Evolutionary conservation across 192 early-diverging fungal genomes (phyloP).

Genomic region (Helicostylum pulchrum): DNA sequence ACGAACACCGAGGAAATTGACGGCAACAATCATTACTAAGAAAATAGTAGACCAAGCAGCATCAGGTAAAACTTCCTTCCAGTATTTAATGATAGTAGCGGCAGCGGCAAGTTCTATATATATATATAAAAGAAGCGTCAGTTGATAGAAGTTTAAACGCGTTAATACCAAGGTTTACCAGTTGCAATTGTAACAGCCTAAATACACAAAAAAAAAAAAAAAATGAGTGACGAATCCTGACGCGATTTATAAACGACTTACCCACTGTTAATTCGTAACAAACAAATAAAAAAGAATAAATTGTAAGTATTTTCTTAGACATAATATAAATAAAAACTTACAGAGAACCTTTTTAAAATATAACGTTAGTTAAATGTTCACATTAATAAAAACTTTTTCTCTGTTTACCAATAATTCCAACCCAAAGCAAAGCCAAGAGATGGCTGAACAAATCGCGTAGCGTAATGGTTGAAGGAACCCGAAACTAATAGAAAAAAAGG

Average conservation of each 20-base stretch:
- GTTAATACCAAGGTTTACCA: constrained; percentile 8
- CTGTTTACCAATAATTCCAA: constrained; percentile 62
- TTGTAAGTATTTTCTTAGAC: constrained; percentile 33
- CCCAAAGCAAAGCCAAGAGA: constrained; percentile 67
- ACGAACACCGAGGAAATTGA: constrained; percentile 65
- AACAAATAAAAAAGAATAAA: constrained; percentile 41
- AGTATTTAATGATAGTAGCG: constrained; percentile 79
- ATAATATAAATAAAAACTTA: constrained; percentile 8
- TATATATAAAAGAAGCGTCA: too few species aligned
- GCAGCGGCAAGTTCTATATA: constrained; percentile 75
- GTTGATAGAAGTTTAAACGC: constrained; percentile 17
- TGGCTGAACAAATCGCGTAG: constrained; percentile 74
- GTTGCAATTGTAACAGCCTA: constrained; percentile 30
- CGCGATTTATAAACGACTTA: constrained; percentile 8
- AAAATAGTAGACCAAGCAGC: constrained; percentile 48
- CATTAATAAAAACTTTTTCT: not conserved
- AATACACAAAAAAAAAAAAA: constrained; percentile 6
- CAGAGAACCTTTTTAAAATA: constrained; percentile 17
- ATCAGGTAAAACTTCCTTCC: constrained; percentile 38
- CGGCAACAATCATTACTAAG: constrained; percentile 54
- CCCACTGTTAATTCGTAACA: constrained; percentile 18
- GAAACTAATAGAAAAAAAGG: constrained; percentile 36
- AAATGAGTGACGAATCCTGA: constrained; percentile 4
- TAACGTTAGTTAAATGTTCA: not conserved
- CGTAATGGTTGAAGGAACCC: constrained; percentile 78